A percentile compares a stretch with the other conserved stretches of the same genome.
Conservation (phyloP, 371 early-diverging fungal species). For the Zychaea mexicana region DNA sequence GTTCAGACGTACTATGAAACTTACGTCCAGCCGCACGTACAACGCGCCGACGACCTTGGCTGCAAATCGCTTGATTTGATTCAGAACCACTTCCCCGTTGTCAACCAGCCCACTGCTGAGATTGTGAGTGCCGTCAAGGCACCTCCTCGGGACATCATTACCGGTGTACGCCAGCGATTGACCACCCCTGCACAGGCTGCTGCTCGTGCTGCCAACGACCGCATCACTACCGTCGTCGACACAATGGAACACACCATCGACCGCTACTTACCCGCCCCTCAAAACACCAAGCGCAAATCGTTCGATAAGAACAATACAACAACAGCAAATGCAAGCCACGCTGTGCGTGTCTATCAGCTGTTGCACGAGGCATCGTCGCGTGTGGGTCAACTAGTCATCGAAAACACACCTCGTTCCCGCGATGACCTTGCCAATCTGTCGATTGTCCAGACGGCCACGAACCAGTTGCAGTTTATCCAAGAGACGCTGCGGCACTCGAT, state of each 20-base stretch:
- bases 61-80: slow-evolving; percentile 66
- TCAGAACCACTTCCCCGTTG: slow-evolving; percentile 64
- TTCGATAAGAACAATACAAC: neutral
- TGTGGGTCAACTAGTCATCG: slow-evolving; percentile 27
- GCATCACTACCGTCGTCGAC: slow-evolving; percentile 42
- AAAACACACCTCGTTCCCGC: slow-evolving; percentile 37
- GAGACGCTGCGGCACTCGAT: slow-evolving; percentile 27
- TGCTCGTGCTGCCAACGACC: slow-evolving; percentile 48
- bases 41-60: slow-evolving; percentile 63
- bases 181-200: slow-evolving; percentile 48
- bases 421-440: slow-evolving; percentile 20
- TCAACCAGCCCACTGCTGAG: slow-evolving; percentile 63
- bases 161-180: slow-evolving; percentile 32
- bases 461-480: slow-evolving; percentile 31
- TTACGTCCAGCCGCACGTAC: slow-evolving; percentile 58
- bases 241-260: slow-evolving; percentile 50
- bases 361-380: slow-evolving; percentile 34
- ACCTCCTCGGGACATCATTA: slow-evolving; percentile 25
- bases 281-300: slow-evolving; percentile 10
- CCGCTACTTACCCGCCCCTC: slow-evolving; percentile 46
- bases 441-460: slow-evolving; percentile 20
- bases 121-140: slow-evolving; percentile 56
- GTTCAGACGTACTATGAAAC: slow-evolving; percentile 50
- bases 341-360: slow-evolving; percentile 36
- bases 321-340: slow-evolving; percentile 40